phyloP scores from a whole-genome alignment of 805 yeast species.

The Pichia manshurica region DNA sequence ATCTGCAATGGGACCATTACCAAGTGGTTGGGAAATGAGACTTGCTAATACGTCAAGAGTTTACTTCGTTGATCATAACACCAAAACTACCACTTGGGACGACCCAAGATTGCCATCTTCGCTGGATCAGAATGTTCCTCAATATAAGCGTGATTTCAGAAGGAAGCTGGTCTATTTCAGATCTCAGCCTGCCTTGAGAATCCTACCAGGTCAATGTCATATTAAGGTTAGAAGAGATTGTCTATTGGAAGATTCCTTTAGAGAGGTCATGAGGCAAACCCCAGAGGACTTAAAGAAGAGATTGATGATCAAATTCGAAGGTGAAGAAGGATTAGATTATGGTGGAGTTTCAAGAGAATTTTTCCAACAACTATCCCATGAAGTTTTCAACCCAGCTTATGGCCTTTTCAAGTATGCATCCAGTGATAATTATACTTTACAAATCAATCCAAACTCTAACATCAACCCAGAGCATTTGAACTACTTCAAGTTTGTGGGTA shows the following conservation, averaged over 20 bases:
- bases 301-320: conserved; percentile 96
- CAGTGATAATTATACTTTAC: conserved; percentile 95
- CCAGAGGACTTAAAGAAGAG: conserved; percentile 98
- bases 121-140: conserved; percentile 96
- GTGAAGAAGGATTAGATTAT: conserved; percentile 98
- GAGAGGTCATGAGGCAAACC: conserved; percentile 97
- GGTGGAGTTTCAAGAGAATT: conserved; percentile 99
- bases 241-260: conserved; percentile 95
- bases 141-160: conserved; percentile 97
- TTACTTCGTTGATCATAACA: conserved; percentile 97
- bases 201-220: conserved; percentile 97
- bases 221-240: conserved; percentile 95
- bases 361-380: conserved; percentile 93
- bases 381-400: conserved; percentile 97
- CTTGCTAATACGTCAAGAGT: conserved; percentile 97
- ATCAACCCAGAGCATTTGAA: conserved; percentile 97
- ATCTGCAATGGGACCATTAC: conserved; percentile 94
- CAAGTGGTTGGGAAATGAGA: conserved; percentile 99
- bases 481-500: conserved; percentile 95
- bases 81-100: conserved; percentile 99
- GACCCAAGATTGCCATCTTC: conserved; percentile 98
- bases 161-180: conserved; percentile 96
- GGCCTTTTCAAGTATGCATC: conserved; percentile 97
- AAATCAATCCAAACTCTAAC: conserved; percentile 94
- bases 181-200: conserved; percentile 96